A percentile compares a stretch with the other conserved stretches of the same genome.
These are phyloP conservation scores for Gentiana macrophylla DNA, from an alignment of 257 asterid species.

Conservation along the genomic window DNA sequence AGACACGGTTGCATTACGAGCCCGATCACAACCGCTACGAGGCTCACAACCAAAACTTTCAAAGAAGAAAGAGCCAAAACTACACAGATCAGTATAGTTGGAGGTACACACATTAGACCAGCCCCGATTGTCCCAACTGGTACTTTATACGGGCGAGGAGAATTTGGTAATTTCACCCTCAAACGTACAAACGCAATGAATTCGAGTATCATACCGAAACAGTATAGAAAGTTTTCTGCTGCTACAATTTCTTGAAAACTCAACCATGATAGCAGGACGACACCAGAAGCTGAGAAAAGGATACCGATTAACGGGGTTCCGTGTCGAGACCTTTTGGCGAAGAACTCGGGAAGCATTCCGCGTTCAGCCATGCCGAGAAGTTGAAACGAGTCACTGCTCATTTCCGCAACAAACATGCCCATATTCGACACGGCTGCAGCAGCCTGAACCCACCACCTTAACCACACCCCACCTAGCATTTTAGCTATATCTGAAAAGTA, in stretches of 20 bases:
- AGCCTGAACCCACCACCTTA: slow-evolving; percentile 34
- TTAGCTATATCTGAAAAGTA: slow-evolving; percentile 34
- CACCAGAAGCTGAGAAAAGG: slow-evolving; percentile 39
- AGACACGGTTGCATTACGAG: slow-evolving; percentile 26
- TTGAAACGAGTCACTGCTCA: slow-evolving; percentile 41
- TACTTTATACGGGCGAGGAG: slow-evolving; percentile 33
- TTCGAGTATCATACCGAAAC: slow-evolving; percentile 37
- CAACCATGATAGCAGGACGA: slow-evolving; percentile 31
- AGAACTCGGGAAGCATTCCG: slow-evolving; percentile 39
- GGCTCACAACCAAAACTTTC: slow-evolving; percentile 22
- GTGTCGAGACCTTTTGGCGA: slow-evolving; percentile 29
- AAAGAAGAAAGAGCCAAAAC: slow-evolving; percentile 30
- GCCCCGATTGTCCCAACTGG: slow-evolving; percentile 27
- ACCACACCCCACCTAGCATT: slow-evolving; percentile 32
- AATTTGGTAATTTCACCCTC: slow-evolving; percentile 22
- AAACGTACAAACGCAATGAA: slow-evolving; percentile 25
- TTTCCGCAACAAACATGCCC: slow-evolving; percentile 41
- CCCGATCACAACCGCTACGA: slow-evolving; percentile 28
- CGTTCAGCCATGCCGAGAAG: slow-evolving; percentile 46
- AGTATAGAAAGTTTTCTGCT: slow-evolving; percentile 34
- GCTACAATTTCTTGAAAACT: slow-evolving; percentile 40
- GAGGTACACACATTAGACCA: slow-evolving; percentile 24
- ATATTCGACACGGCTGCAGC: slow-evolving; percentile 39
- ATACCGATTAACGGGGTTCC: slow-evolving; percentile 34
- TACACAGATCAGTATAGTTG: slow-evolving; percentile 24